These are phyloP conservation scores for Lepidium africanum DNA, from an alignment of 345 rosid genomes.

Conservation along the genomic window DNA sequence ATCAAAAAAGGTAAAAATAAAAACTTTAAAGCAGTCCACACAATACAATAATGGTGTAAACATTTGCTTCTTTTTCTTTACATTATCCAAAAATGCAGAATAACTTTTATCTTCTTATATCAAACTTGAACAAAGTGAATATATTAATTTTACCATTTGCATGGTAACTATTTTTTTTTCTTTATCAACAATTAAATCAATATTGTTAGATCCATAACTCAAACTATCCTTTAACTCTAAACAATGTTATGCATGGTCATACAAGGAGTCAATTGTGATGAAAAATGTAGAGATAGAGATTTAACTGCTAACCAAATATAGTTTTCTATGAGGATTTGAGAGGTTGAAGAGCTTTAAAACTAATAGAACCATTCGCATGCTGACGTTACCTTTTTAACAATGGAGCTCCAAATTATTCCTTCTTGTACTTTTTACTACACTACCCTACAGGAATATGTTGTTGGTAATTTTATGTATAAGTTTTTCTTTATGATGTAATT, in stretches of 20 bases:
- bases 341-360: slow-evolving; percentile 12
- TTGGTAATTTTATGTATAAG: background rate
- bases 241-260: too few species aligned
- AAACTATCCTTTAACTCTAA: too few species aligned
- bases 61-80: background rate
- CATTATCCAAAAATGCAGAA: background rate
- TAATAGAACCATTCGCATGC: slow-evolving; percentile 18
- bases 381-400: slow-evolving; percentile 22
- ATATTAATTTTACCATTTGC: background rate
- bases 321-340: background rate
- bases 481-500: too few species aligned
- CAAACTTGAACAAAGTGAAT: background rate
- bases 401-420: background rate
- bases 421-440: slow-evolving; percentile 4
- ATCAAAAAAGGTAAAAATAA: background rate
- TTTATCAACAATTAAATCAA: too few species aligned
- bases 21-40: background rate
- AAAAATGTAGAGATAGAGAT: too few species aligned
- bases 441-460: background rate
- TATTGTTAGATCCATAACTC: too few species aligned
- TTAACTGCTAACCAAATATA: too few species aligned
- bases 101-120: background rate
- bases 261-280: too few species aligned
- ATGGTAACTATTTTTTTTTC: too few species aligned
- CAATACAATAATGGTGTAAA: background rate